Conservation (phyloP, 352 stramenopile species). For the Hyaloperonospora arabidopsidis region DNA sequence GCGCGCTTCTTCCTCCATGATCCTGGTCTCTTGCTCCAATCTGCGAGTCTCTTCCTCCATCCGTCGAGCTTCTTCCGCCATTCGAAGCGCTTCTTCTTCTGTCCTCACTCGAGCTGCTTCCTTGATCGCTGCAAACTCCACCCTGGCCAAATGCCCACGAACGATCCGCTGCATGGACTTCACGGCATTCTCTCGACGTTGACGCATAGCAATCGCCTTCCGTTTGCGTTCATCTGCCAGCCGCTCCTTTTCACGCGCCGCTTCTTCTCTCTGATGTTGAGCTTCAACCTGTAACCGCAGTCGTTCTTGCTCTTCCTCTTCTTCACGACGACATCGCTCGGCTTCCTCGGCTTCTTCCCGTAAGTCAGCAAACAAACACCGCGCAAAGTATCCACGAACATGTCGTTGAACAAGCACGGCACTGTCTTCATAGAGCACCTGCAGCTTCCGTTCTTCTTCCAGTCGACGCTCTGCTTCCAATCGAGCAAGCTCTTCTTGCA, state of each 20-base stretch:
- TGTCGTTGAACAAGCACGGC: slow-evolving; percentile 40
- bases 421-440: slow-evolving; percentile 24
- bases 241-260: slow-evolving; percentile 26
- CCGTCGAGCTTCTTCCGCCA: slow-evolving; percentile 4
- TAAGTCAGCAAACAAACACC: slow-evolving; percentile 33
- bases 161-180: slow-evolving; percentile 27
- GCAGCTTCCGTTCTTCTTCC: slow-evolving; percentile 22
- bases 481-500: slow-evolving; percentile 24
- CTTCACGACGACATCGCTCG: slow-evolving; percentile 31
- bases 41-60: slow-evolving; percentile 10
- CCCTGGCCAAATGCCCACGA: slow-evolving; percentile 26
- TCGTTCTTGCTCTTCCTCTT: slow-evolving; percentile 36
- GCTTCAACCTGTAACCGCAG: slow-evolving; percentile 19
- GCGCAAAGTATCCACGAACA: slow-evolving; percentile 41
- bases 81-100: neutral
- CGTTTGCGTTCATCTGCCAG: slow-evolving; percentile 30
- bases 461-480: slow-evolving; percentile 32
- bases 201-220: slow-evolving; percentile 23
- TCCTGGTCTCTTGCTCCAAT: slow-evolving; percentile 15
- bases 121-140: slow-evolving; percentile 16
- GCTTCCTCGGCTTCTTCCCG: slow-evolving; percentile 32
- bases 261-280: slow-evolving; percentile 28
- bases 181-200: slow-evolving; percentile 28
- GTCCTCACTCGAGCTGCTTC: slow-evolving; percentile 14
- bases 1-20: slow-evolving; percentile 15